Conservation (phyloP, 2,329 filamentous ascomycete genomes). For the Aspergillus fumigatus region DNA sequence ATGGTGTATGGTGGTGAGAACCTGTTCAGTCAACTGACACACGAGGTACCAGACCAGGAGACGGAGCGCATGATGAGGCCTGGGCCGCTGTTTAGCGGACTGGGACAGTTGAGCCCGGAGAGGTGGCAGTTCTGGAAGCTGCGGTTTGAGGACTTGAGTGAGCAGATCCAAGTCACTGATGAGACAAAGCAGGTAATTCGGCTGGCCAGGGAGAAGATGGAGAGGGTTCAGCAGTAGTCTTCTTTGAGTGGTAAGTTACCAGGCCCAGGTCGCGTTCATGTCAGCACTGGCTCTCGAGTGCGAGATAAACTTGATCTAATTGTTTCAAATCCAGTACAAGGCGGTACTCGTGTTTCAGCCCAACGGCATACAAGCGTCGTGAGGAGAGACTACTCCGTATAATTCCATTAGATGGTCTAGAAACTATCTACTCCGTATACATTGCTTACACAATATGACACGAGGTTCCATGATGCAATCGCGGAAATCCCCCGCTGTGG, state of each 20-base stretch:
- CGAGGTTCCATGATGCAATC: not conserved
- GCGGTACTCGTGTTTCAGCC: no score
- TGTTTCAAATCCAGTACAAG: no score
- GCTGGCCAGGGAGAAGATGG: not conserved
- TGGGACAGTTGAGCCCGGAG: constrained; percentile 2
- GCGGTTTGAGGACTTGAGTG: not conserved
- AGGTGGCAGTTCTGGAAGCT: constrained; percentile 13
- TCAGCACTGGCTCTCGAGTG: no score
- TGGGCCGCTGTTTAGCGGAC: constrained; percentile 7
- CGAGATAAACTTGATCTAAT: no score
- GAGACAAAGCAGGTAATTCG: not conserved
- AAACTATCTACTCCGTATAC: no score
- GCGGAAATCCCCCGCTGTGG: not conserved
- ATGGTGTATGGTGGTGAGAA: constrained; percentile 3
- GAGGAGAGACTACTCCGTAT: no score
- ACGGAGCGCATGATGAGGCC: constrained; percentile 1
- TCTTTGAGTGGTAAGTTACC: no score
- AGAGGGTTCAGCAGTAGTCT: not conserved
- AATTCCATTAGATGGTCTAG: no score
- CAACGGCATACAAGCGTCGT: no score
- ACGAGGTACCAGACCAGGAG: not conserved
- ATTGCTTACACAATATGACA: no score
- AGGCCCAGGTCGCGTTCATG: no score
- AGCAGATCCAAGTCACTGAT: not conserved
- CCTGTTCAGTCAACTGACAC: not conserved